These are phyloP conservation scores for Vachellia pachyceras DNA, from an alignment of 306 rosid genomes.

Conservation along the genomic window DNA sequence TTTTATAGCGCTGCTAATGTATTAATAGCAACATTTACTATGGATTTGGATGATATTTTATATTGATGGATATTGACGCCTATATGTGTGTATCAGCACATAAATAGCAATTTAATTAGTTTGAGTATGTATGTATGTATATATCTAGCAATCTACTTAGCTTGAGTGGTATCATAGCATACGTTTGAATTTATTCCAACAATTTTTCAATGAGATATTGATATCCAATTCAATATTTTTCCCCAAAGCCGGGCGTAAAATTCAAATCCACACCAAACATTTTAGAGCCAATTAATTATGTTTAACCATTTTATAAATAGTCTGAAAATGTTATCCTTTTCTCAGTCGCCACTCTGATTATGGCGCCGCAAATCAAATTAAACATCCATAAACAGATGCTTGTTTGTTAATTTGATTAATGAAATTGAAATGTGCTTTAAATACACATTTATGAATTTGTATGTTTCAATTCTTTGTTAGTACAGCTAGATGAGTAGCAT, in stretches of 20 bases:
- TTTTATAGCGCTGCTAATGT: too few species aligned
- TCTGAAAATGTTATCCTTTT: too few species aligned
- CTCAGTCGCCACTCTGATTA: too few species aligned
- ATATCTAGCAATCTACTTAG: neutral
- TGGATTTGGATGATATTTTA: too few species aligned
- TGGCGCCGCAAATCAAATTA: neutral
- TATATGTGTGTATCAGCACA: too few species aligned
- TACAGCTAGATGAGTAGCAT: too few species aligned
- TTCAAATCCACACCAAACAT: too few species aligned
- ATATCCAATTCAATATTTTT: neutral
- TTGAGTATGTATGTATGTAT: too few species aligned
- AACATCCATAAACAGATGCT: neutral
- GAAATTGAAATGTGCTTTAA: neutral
- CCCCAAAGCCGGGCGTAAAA: neutral
- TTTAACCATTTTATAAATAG: neutral
- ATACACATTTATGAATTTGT: neutral
- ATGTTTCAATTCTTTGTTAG: neutral
- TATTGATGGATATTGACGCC: too few species aligned
- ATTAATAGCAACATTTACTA: too few species aligned
- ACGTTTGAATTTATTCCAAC: neutral
- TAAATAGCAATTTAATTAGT: too few species aligned
- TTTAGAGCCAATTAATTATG: neutral
- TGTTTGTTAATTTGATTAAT: neutral
- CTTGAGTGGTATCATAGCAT: neutral
- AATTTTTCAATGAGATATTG: neutral